A percentile compares a stretch with the other conserved stretches of the same genome.
Conservation (phyloP, 495 filamentous ascomycete genomes). For the Talaromyces liani region DNA sequence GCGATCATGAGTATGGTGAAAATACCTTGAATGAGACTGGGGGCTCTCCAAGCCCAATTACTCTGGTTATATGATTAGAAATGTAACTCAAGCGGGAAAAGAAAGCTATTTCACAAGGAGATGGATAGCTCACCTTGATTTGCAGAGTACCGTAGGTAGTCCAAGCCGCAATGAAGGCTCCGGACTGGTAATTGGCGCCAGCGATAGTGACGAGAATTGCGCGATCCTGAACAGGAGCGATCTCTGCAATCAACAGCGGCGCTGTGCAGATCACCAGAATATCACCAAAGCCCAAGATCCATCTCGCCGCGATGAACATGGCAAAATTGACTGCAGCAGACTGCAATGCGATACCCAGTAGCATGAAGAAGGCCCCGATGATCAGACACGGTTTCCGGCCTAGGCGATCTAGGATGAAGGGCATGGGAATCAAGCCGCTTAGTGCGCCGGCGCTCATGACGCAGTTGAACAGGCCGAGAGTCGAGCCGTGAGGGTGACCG, state of each 20-base stretch:
- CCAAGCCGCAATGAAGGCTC: conserved; percentile 17
- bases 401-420: conserved; percentile 15
- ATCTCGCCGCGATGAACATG: conserved; percentile 18
- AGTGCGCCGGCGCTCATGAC: conserved; percentile 18
- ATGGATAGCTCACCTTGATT: conserved; percentile 10
- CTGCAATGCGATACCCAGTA: conserved; percentile 11
- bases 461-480: conserved; percentile 19
- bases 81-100: neutral
- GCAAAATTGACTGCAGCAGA: conserved; percentile 10
- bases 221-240: conserved; percentile 14
- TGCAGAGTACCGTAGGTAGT: conserved; percentile 17
- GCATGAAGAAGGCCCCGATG: conserved; percentile 17
- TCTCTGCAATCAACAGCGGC: conserved; percentile 16
- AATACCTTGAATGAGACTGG: conserved; percentile 1
- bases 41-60: neutral
- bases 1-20: conserved; percentile 25
- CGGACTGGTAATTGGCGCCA: conserved; percentile 3
- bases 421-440: conserved; percentile 15
- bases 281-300: conserved; percentile 15
- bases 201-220: conserved; percentile 4
- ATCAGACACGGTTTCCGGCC: conserved; percentile 14
- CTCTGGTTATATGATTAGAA: neutral
- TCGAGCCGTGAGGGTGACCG: conserved; percentile 23
- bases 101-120: neutral
- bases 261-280: conserved; percentile 14